phyloP scores from a whole-genome alignment of 108 stramenopile species.

The Epithemia pelagica region DNA sequence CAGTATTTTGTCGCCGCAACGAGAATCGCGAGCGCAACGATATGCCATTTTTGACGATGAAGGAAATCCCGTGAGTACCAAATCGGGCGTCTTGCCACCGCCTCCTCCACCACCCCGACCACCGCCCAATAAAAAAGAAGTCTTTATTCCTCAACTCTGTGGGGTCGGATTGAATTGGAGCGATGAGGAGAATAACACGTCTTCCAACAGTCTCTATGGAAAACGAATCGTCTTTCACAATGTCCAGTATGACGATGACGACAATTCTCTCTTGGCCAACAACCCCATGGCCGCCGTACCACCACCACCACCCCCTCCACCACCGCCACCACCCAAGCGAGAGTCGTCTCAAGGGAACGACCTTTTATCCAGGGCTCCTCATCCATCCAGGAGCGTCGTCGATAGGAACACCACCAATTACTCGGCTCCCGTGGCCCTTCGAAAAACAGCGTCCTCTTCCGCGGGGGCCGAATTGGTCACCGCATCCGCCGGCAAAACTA shows the following conservation, averaged over 20 bases:
- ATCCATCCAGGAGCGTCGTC: no score
- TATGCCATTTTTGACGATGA: slow-evolving; percentile 10
- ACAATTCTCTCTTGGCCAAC: slow-evolving; percentile 4
- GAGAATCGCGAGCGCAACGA: neutral
- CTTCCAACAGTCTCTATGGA: neutral
- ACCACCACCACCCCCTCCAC: neutral
- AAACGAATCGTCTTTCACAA: neutral
- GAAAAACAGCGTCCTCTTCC: neutral
- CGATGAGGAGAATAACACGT: neutral
- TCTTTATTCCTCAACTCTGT: slow-evolving; percentile 9
- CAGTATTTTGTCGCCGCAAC: neutral
- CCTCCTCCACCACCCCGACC: slow-evolving; percentile 11
- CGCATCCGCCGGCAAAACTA: neutral
- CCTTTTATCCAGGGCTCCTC: no score
- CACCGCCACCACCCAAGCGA: neutral
- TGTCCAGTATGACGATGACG: slow-evolving; percentile 3
- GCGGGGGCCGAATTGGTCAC: neutral
- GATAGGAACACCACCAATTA: neutral
- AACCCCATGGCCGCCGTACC: neutral
- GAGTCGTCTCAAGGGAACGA: no score
- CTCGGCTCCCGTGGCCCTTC: neutral
- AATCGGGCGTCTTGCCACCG: neutral
- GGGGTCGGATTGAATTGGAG: slow-evolving; percentile 7
- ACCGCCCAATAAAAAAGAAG: slow-evolving; percentile 4
- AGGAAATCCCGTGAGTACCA: slow-evolving; percentile 1